Conservation (phyloP, 2,329 filamentous ascomycete species). For the Pseudocercospora cruenta region DNA sequence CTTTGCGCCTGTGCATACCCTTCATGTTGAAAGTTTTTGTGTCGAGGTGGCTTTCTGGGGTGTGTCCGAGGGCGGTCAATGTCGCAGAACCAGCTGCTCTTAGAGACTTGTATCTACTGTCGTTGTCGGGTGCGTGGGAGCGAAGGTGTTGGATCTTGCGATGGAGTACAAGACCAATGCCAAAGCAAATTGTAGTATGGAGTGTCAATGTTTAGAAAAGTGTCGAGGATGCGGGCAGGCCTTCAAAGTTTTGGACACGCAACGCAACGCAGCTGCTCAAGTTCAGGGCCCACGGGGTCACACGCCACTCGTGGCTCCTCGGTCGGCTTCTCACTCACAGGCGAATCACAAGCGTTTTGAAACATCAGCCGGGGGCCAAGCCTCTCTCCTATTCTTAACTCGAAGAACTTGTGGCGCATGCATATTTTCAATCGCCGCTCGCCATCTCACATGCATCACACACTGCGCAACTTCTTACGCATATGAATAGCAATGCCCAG, state of each 20-base stretch:
- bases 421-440: no score
- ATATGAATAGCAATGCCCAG: no score
- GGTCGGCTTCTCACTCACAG: background rate
- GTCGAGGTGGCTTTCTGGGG: conserved; percentile 16
- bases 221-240: background rate
- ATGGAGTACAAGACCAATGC: conserved; percentile 39
- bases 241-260: background rate
- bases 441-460: no score
- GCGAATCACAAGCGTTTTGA: conserved; percentile 1
- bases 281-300: background rate
- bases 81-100: conserved; percentile 22
- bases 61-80: conserved; percentile 1
- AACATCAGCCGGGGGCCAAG: background rate
- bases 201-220: background rate
- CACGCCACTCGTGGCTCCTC: background rate
- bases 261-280: background rate
- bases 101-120: conserved; percentile 5
- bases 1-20: conserved; percentile 20
- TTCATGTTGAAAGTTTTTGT: conserved; percentile 28
- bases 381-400: background rate
- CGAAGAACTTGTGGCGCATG: background rate
- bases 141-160: conserved; percentile 33
- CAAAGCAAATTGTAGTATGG: background rate
- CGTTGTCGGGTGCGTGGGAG: conserved; percentile 15
- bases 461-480: no score